A percentile compares a stretch with the other conserved stretches of the same genome.
Evolutionary conservation across 345 rosid species (phyloP).

Genomic region (Linum lewisii): DNA sequence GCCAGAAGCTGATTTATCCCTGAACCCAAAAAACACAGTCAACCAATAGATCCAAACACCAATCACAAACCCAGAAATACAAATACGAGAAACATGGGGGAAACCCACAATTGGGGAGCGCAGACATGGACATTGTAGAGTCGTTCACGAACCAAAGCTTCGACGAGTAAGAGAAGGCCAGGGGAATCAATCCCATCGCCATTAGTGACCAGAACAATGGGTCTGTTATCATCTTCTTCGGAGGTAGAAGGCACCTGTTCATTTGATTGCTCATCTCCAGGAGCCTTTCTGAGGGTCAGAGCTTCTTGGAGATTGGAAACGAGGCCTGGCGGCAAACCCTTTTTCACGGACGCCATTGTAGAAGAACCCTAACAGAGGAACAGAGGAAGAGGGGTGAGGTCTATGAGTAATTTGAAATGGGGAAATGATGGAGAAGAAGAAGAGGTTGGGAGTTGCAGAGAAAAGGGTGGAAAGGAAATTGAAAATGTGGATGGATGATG

Average conservation of each 20-base stretch:
- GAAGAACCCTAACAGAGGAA: no score
- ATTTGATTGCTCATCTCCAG: conserved; percentile 8
- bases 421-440: neutral
- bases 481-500: neutral
- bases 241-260: conserved; percentile 35
- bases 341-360: conserved; percentile 40
- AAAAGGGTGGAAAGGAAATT: neutral
- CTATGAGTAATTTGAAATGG: neutral
- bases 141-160: conserved; percentile 68
- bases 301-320: conserved; percentile 83
- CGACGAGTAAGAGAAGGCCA: conserved; percentile 77
- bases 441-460: neutral
- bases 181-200: conserved; percentile 89
- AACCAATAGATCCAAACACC: neutral
- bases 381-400: no score
- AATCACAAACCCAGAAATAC: neutral
- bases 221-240: conserved; percentile 48
- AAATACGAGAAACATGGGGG: neutral
- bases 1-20: conserved; percentile 74
- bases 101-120: conserved; percentile 86
- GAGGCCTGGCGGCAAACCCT: conserved; percentile 67
- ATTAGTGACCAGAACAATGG: conserved; percentile 73
- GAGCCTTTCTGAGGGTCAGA: conserved; percentile 47
- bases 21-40: conserved; percentile 9
- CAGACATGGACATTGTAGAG: conserved; percentile 80